Evolutionary conservation across 352 stramenopile species (phyloP), one percentile per base, ranked within the genome.

Genomic region (Globisporangium carolinianum): DNA sequence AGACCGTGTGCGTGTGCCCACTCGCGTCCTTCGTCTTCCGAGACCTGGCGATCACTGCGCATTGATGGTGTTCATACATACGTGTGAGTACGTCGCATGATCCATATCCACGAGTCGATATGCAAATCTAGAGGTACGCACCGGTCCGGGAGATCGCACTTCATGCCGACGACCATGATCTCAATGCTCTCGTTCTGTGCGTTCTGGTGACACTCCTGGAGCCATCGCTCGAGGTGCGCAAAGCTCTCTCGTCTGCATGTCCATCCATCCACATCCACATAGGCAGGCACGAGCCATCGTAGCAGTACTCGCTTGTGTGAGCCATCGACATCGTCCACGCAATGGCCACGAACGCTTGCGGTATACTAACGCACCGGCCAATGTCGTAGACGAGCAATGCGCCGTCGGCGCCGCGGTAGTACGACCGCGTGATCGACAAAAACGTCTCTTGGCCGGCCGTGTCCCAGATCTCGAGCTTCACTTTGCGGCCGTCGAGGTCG

Each of bases 391-490:
- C 87, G 3, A 97, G 69, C 55, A 97, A 47, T 12, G 87, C 89
- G 35, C 86, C 89, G 53, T 97, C 86, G 6, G 86, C 84, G 41
- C 86, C 86, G 6, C 88, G 76, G 56, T 96, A 97, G 63, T 97
- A 97, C 53, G 73, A 92, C 18, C 83, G 72, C 45, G 88, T 97
- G 57, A 97, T 94, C 37, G 83, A 91, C 11, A 94, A 69, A 63
- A 96, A 97, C 0, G 82, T 91, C 58, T 97, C 89, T 63, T 96
- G 87, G 3, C 88, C 89, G 14, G 89, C 89, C 1, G 89, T 97
- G 61, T 97, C 89, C 89, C 89, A 97, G 47, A 97, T 97, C 76
- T 96, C 83, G 32, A 96, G 77, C 68, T 97, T 96, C 18, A 95
- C 82, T 56, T 95, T 84, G 45, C 81, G 72, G 14, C 79, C 77